Conservation (phyloP, 2,329 filamentous ascomycete genomes). For the Coccinonectria pachysandricola region DNA sequence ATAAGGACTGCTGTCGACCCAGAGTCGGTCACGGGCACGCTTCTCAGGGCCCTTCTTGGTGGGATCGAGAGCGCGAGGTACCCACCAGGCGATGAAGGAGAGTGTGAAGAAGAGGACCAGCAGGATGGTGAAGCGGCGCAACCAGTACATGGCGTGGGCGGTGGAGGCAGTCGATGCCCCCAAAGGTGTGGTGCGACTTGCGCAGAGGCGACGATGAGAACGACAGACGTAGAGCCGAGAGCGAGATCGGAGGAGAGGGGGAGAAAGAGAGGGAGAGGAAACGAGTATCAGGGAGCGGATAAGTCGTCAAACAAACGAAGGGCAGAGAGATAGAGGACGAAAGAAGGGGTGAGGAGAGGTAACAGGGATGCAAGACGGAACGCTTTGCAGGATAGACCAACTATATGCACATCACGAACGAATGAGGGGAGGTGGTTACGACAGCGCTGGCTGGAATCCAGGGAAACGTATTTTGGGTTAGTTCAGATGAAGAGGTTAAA, state of each 20-base stretch:
- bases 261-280: too few relatives aligned
- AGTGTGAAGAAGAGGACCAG: slow-evolving; percentile 31
- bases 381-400: slow-evolving; percentile 19
- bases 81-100: slow-evolving; percentile 37
- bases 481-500: too few relatives aligned
- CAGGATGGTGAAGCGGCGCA: slow-evolving; percentile 34
- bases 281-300: too few relatives aligned
- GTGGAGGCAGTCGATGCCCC: slow-evolving; percentile 3
- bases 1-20: slow-evolving; percentile 61
- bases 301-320: slow-evolving; percentile 3
- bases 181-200: slow-evolving; percentile 3
- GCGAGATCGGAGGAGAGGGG: not conserved
- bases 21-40: slow-evolving; percentile 50
- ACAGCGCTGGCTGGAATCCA: slow-evolving; percentile 19
- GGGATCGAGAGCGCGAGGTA: slow-evolving; percentile 51
- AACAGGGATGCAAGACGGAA: too few relatives aligned
- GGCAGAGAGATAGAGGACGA: slow-evolving; percentile 1
- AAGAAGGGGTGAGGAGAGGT: not conserved
- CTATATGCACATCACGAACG: slow-evolving; percentile 20
- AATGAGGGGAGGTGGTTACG: slow-evolving; percentile 13
- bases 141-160: slow-evolving; percentile 30
- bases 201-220: slow-evolving; percentile 1
- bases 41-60: slow-evolving; percentile 52
- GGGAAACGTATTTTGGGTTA: too few relatives aligned
- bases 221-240: not conserved